Evolutionary conservation across 108 stramenopile genomes (phyloP).

Genomic region (Skeletonema marinoi): DNA sequence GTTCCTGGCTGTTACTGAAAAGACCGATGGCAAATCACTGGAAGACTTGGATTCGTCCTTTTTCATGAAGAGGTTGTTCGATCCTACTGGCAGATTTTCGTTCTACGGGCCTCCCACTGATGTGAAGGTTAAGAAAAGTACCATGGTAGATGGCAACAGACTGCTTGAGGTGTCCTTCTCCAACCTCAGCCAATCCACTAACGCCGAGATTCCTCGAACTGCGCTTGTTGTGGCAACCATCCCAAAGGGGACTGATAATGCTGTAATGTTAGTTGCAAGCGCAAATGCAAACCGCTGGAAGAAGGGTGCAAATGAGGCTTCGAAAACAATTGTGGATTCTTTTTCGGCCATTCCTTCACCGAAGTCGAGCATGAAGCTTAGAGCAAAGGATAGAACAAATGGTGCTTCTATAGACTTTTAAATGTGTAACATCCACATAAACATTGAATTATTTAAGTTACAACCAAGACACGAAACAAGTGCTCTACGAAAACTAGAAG

Average conservation of each 20-base stretch:
- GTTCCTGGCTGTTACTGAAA: constrained; percentile 72
- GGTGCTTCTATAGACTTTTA: constrained; percentile 42
- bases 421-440: neutral
- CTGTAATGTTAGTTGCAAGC: constrained; percentile 78
- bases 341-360: constrained; percentile 74
- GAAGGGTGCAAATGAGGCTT: constrained; percentile 54
- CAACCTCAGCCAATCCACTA: constrained; percentile 71
- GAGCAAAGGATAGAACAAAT: constrained; percentile 60
- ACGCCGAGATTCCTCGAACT: constrained; percentile 78
- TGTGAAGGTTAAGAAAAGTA: constrained; percentile 68
- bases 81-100: constrained; percentile 76
- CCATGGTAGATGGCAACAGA: constrained; percentile 22
- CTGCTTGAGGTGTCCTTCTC: constrained; percentile 73
- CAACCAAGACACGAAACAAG: neutral
- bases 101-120: constrained; percentile 87
- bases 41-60: constrained; percentile 65
- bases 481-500: constrained; percentile 14
- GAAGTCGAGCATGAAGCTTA: constrained; percentile 58
- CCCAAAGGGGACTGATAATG: constrained; percentile 68
- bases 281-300: constrained; percentile 67
- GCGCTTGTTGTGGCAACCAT: constrained; percentile 74
- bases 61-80: constrained; percentile 66
- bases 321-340: constrained; percentile 48
- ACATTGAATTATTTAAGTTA: neutral
- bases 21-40: constrained; percentile 51